phyloP scores from a whole-genome alignment of 768 basidiomycete species.

The Phlegmacium glaucopus region DNA sequence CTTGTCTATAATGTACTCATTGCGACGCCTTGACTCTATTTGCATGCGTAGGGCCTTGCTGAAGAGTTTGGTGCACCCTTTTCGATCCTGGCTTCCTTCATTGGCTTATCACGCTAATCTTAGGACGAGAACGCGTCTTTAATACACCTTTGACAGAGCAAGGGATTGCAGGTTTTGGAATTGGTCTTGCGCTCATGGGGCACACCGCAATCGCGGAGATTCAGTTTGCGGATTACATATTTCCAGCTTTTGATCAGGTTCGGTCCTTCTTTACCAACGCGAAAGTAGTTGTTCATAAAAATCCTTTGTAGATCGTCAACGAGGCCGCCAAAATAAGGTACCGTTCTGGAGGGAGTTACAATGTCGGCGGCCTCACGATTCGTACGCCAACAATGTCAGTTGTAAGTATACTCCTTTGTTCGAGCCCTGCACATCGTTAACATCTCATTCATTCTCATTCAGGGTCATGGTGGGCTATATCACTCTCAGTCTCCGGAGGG shows the following conservation, averaged over 20 bases:
- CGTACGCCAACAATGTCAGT: slow-evolving; percentile 90
- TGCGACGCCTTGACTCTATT: slow-evolving; percentile 1
- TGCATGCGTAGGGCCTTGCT: slow-evolving; percentile 65
- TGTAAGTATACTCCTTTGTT: slow-evolving; percentile 34
- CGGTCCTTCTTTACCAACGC: slow-evolving; percentile 1
- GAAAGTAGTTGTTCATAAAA: too few species aligned
- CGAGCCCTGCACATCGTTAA: background rate
- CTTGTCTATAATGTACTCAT: slow-evolving; percentile 1
- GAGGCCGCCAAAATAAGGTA: slow-evolving; percentile 94
- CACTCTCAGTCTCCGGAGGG: slow-evolving; percentile 96
- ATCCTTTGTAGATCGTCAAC: slow-evolving; percentile 70
- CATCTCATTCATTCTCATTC: background rate
- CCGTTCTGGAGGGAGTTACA: slow-evolving; percentile 80
- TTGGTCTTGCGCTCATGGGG: slow-evolving; percentile 89
- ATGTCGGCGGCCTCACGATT: slow-evolving; percentile 80
- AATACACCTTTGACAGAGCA: slow-evolving; percentile 93
- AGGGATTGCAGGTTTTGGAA: slow-evolving; percentile 93
- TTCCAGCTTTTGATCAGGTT: slow-evolving; percentile 92
- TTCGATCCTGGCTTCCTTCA: background rate
- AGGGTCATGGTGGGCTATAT: slow-evolving; percentile 86
- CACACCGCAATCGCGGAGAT: slow-evolving; percentile 95
- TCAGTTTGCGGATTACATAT: slow-evolving; percentile 89
- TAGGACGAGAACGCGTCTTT: slow-evolving; percentile 89
- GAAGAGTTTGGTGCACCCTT: slow-evolving; percentile 77
- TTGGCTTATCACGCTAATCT: background rate